phyloP scores from a whole-genome alignment of 305 asterid genomes.

The Solanum hybrid region DNA sequence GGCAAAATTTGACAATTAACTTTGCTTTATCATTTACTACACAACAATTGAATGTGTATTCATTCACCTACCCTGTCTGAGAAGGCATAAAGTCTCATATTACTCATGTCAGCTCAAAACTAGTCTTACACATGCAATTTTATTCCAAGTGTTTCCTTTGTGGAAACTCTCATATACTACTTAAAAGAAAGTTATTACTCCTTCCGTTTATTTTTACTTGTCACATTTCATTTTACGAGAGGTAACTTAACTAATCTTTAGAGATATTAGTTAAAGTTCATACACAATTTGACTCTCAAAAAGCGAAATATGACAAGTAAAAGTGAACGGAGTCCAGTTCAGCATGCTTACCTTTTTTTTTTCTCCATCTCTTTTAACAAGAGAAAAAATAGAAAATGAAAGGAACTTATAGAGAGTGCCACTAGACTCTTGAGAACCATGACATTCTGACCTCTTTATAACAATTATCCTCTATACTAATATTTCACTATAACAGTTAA shows the following conservation, averaged over 20 bases:
- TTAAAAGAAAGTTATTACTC: background rate
- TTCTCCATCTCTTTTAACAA: too few relatives aligned
- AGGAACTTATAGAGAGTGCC: too few relatives aligned
- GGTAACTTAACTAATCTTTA: background rate
- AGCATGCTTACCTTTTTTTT: background rate
- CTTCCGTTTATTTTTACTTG: background rate
- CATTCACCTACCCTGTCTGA: background rate
- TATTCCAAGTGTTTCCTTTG: background rate
- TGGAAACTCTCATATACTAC: background rate
- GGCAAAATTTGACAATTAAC: background rate
- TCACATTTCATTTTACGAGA: background rate
- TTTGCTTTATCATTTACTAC: background rate
- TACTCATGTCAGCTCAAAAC: background rate
- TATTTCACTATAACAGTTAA: too few relatives aligned
- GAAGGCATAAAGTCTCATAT: background rate
- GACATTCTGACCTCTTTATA: too few relatives aligned
- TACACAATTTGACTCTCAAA: too few relatives aligned
- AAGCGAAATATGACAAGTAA: too few relatives aligned
- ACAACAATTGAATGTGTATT: background rate
- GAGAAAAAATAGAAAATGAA: too few relatives aligned
- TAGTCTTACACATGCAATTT: background rate
- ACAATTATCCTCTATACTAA: too few relatives aligned
- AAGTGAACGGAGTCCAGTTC: too few relatives aligned
- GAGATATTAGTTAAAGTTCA: too few relatives aligned
- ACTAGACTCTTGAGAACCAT: too few relatives aligned